phyloP scores from a whole-genome alignment of 1,284 basidiomycete genomes.

The Cryptococcus sp. region DNA sequence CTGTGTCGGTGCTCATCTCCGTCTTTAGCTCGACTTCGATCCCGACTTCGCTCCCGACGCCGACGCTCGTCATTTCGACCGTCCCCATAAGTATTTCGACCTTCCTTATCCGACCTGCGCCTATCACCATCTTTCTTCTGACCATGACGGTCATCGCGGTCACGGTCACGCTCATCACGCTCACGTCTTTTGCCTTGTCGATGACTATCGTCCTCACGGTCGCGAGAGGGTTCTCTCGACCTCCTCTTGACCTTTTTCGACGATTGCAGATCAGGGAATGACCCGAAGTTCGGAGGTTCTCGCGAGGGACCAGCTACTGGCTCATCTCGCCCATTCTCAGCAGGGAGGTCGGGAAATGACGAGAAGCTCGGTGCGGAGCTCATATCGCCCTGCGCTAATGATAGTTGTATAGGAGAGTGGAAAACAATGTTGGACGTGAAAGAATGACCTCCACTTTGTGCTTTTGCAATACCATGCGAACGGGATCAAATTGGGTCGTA shows the following conservation, averaged over 20 bases:
- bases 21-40: background rate
- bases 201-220: background rate
- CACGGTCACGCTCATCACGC: background rate
- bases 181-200: background rate
- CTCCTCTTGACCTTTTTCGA: conserved; percentile 1
- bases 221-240: background rate
- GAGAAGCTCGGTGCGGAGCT: conserved; percentile 13
- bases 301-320: background rate
- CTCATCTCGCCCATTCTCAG: background rate
- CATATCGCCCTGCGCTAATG: background rate
- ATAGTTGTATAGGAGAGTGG: background rate
- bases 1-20: background rate
- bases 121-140: background rate
- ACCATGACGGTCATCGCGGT: background rate
- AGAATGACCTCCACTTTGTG: conserved; percentile 1
- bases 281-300: conserved; percentile 10
- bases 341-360: conserved; percentile 20
- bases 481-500: background rate
- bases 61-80: background rate
- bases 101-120: too few species aligned
- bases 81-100: background rate
- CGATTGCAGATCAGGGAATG: conserved; percentile 8
- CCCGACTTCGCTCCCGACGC: background rate
- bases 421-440: background rate
- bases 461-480: too few species aligned